phyloP scores from a whole-genome alignment of 352 stramenopile species.

The Pythium dissotocum region DNA sequence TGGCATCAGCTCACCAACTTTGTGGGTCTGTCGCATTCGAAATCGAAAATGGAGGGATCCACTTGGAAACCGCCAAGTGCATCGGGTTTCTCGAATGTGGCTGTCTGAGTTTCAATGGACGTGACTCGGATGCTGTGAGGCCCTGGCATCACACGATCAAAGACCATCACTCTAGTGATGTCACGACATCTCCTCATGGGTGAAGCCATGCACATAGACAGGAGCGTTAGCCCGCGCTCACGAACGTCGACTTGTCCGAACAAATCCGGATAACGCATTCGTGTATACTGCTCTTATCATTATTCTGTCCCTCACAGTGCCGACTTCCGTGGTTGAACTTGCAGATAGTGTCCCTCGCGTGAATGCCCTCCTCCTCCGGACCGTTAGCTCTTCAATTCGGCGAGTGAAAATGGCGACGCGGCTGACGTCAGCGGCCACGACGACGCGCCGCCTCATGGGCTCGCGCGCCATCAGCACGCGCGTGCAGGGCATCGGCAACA shows the following conservation, averaged over 20 bases:
- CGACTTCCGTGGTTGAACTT: background rate
- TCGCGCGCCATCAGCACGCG: slow-evolving; percentile 57
- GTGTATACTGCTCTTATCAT: no score
- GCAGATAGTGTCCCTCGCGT: background rate
- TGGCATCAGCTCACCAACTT: slow-evolving; percentile 8
- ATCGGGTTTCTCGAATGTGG: background rate
- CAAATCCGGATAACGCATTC: background rate
- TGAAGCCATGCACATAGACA: background rate
- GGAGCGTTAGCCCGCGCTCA: background rate
- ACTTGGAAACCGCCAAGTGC: background rate
- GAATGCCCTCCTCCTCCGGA: background rate
- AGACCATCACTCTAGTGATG: slow-evolving; percentile 6
- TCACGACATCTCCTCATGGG: background rate
- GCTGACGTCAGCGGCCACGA: background rate
- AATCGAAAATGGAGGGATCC: background rate
- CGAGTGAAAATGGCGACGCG: slow-evolving; percentile 4
- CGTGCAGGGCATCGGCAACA: slow-evolving; percentile 64
- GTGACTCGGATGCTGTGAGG: slow-evolving; percentile 18
- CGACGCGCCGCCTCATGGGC: background rate
- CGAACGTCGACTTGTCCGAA: background rate
- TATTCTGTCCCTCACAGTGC: background rate
- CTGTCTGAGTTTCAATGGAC: slow-evolving; percentile 5
- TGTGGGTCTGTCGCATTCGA: slow-evolving; percentile 2
- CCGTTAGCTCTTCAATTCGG: background rate
- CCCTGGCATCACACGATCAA: slow-evolving; percentile 24